Percentiles rank a stretch among this genome's conserved stretches.
These are phyloP conservation scores for Monarda citriodora DNA, from an alignment of 305 asterid species.

Conservation along the genomic window DNA sequence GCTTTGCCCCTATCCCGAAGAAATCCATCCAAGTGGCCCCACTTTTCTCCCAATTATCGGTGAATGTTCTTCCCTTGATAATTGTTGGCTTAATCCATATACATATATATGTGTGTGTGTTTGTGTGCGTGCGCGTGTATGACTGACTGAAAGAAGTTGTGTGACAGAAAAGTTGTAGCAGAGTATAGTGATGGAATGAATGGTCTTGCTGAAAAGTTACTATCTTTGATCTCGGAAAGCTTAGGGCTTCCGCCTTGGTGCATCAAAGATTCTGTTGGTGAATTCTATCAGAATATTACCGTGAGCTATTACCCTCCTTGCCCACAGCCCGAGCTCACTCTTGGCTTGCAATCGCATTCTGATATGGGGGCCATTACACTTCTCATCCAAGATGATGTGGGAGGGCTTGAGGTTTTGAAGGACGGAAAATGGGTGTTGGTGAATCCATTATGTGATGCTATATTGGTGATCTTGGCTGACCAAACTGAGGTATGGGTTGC, in stretches of 20 bases:
- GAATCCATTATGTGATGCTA: conserved; percentile 60
- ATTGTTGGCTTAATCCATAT: conserved; percentile 5
- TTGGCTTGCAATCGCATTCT: conserved; percentile 95
- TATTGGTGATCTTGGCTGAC: conserved; percentile 83
- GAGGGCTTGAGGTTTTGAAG: conserved; percentile 87
- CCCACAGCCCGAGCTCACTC: conserved; percentile 96
- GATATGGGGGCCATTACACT: conserved; percentile 88
- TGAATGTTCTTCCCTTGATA: conserved; percentile 17
- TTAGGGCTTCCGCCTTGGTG: conserved; percentile 56
- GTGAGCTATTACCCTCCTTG: conserved; percentile 92
- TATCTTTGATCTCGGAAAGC: conserved; percentile 71
- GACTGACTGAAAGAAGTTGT: too few relatives aligned
- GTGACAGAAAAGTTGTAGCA: conserved; percentile 55
- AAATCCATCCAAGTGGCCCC: conserved; percentile 77
- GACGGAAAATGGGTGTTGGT: conserved; percentile 81
- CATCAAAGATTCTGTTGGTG: conserved; percentile 71
- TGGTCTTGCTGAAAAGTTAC: conserved; percentile 61
- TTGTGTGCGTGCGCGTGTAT: too few relatives aligned
- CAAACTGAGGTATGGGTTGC: conserved; percentile 79
- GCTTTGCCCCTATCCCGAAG: conserved; percentile 77
- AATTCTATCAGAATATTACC: conserved; percentile 86
- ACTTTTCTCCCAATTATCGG: conserved; percentile 76
- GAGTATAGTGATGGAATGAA: conserved; percentile 72
- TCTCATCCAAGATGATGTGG: conserved; percentile 94
- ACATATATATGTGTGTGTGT: background rate